Conservation (phyloP, 441 rosid species). For the Hura crepitans region DNA sequence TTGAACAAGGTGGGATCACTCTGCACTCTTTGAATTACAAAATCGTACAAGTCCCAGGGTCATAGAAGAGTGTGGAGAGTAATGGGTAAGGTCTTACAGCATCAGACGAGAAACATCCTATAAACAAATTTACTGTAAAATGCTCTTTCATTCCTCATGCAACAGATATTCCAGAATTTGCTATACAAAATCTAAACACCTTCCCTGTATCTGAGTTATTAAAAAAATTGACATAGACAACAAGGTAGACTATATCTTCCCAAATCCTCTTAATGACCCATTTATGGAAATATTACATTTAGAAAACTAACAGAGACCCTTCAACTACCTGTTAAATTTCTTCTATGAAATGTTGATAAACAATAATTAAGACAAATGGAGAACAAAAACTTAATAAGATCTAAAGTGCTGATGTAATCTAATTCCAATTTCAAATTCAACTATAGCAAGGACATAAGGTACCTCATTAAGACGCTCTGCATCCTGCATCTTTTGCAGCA, state of each 20-base stretch:
- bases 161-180: not conserved
- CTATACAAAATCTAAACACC: not conserved
- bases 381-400: not conserved
- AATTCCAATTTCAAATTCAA: slow-evolving; percentile 13
- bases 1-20: not conserved
- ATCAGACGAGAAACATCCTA: not conserved
- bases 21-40: not conserved
- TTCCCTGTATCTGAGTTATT: not conserved
- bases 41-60: not conserved
- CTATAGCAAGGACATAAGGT: slow-evolving; percentile 9
- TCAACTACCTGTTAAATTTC: not conserved
- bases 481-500: slow-evolving; percentile 94
- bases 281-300: not conserved
- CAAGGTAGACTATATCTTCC: not conserved
- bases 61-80: too few relatives aligned
- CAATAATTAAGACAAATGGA: not conserved
- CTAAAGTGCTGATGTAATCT: not conserved
- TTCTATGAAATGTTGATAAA: not conserved
- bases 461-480: slow-evolving; percentile 97
- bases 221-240: not conserved
- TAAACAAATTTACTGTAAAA: not conserved
- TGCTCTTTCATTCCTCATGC: not conserved
- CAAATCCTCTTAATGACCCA: not conserved
- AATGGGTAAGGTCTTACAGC: not conserved
- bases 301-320: not conserved